Percentiles rank a stretch among this genome's conserved stretches.
Evolutionary conservation across 2,329 filamentous ascomycete species (phyloP).

Genomic region (Scleromitrula shiraiana): DNA sequence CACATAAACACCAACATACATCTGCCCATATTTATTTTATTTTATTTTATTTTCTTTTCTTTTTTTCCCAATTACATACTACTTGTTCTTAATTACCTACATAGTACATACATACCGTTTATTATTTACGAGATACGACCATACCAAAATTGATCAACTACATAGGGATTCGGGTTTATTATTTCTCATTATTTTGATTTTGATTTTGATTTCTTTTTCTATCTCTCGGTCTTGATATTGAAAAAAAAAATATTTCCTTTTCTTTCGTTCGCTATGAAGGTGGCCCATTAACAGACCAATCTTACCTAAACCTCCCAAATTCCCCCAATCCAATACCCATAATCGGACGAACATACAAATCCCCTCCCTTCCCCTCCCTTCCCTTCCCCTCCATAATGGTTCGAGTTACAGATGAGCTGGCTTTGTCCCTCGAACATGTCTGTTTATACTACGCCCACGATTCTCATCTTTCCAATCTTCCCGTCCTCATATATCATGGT

Average conservation of each 20-base stretch:
- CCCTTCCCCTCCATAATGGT: slow-evolving; percentile 57
- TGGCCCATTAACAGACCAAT: slow-evolving; percentile 6
- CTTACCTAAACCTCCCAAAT: too few relatives aligned
- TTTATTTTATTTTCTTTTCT: not conserved
- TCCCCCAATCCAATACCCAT: slow-evolving; percentile 15
- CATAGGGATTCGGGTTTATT: too few relatives aligned
- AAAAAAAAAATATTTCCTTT: too few relatives aligned
- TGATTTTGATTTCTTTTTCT: not conserved
- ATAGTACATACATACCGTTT: too few relatives aligned
- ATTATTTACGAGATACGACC: too few relatives aligned
- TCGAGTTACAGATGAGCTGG: slow-evolving; percentile 68
- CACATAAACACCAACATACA: too few relatives aligned
- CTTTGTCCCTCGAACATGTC: slow-evolving; percentile 72
- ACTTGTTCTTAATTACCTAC: not conserved
- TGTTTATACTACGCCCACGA: slow-evolving; percentile 86
- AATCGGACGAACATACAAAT: slow-evolving; percentile 23
- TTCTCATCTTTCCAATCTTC: slow-evolving; percentile 69
- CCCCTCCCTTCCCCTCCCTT: too few relatives aligned
- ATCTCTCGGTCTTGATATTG: not conserved
- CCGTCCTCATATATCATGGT: slow-evolving; percentile 86
- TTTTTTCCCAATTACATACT: not conserved
- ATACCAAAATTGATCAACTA: too few relatives aligned
- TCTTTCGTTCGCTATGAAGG: slow-evolving; percentile 8
- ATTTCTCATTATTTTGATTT: not conserved
- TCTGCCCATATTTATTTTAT: too few relatives aligned